A percentile compares a stretch with the other conserved stretches of the same genome.
Evolutionary conservation across 768 basidiomycete species (phyloP).

Genomic region (Cystoderma amianthinum): DNA sequence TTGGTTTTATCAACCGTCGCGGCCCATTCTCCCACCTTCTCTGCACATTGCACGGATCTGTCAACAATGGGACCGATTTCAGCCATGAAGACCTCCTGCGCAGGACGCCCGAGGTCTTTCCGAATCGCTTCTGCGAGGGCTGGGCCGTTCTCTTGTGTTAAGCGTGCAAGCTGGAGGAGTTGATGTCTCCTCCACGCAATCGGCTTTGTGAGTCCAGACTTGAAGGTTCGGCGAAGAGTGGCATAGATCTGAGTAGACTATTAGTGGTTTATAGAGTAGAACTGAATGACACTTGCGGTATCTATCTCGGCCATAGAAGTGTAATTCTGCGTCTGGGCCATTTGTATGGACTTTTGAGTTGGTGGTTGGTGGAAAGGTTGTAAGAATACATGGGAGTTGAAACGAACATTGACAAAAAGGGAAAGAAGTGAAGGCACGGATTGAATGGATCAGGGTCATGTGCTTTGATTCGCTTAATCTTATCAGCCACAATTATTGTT

Average conservation of each 20-base stretch:
- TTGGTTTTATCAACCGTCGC: slow-evolving; percentile 31
- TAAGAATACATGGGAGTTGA: too few relatives aligned
- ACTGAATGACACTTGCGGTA: neutral
- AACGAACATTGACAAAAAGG: too few relatives aligned
- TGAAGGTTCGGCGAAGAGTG: slow-evolving; percentile 39
- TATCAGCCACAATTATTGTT: too few relatives aligned
- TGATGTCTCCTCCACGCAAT: slow-evolving; percentile 60
- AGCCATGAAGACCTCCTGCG: slow-evolving; percentile 25
- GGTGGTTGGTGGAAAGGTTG: neutral
- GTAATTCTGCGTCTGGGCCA: neutral
- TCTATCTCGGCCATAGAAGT: neutral
- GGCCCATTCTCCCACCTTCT: slow-evolving; percentile 54
- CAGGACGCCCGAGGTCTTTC: slow-evolving; percentile 44
- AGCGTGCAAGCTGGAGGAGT: slow-evolving; percentile 50
- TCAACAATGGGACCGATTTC: slow-evolving; percentile 42
- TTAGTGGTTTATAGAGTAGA: neutral
- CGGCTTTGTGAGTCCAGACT: slow-evolving; percentile 37
- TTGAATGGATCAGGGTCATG: too few relatives aligned
- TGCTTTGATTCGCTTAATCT: too few relatives aligned
- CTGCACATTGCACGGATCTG: slow-evolving; percentile 32
- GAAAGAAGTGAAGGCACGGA: too few relatives aligned
- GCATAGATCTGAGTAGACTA: slow-evolving; percentile 19
- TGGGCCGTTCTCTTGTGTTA: slow-evolving; percentile 55
- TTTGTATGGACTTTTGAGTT: slow-evolving; percentile 3
- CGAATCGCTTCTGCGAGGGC: slow-evolving; percentile 39